Evolutionary conservation across 1,284 basidiomycete species (phyloP), one percentile per base, ranked within the genome.

Genomic region (Farysia itapuensis): DNA sequence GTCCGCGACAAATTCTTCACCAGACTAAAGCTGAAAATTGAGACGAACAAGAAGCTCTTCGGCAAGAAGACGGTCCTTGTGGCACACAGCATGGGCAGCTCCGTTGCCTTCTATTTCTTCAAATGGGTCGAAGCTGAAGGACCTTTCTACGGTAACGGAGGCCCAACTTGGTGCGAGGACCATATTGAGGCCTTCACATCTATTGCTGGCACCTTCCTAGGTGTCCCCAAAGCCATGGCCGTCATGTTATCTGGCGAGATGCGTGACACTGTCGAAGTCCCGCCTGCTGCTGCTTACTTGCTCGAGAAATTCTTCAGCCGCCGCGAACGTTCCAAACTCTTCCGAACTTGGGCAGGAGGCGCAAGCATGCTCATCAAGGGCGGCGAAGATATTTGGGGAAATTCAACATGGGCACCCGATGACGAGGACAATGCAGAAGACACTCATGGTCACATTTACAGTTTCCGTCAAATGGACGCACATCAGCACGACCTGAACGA

Each of bases 71-170:
- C 87, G 3, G 93, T 96, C 2, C 79, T 98, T 35, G 86, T 86
- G 15, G 86, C 88, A 19, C 93, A 97, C 43, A 80, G 79, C 47
- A 79, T 81, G 74, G 72, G 81, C n/a, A 61, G 60, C 19, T 65
- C 58, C 6, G 73, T 75, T 13, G 67, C 65, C 23, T 54, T 60
- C 30, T 67, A 70, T 41, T 72, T 75, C 38, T 60, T 72, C 48
- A 97, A 96, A 80, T 97, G 94, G 95, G 92, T 95, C 0, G 95
- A 99, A 78, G 87, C 90, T 0, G 83, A 87, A 15, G 78, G 81
- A 35, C 77, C 72, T 44, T 58, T 77, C 3, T 87, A 87, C 64
- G 94, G 94, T 4, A 84, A 85, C 4, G 94, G 91, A 14, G 95
- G 94, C 1, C 80, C 85, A 2, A 80, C 83, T 23, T 99, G 95